phyloP scores from a whole-genome alignment of 2,329 filamentous ascomycete genomes.

The Davidsoniella virescens region DNA sequence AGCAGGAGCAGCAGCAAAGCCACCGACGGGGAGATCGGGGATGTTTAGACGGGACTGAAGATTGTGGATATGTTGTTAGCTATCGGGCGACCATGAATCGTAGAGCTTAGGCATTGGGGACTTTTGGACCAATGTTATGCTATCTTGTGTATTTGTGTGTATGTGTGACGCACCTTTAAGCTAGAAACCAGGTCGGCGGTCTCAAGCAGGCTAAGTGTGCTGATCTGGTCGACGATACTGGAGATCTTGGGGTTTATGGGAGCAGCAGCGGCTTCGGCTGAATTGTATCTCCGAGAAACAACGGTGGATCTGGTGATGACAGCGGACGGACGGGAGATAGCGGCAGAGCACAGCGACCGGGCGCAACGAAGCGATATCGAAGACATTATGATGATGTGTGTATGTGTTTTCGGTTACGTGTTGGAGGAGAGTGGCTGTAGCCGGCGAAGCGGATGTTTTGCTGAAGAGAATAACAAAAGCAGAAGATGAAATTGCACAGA shows the following conservation, averaged over 20 bases:
- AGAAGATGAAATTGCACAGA: neutral
- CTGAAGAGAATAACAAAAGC: neutral
- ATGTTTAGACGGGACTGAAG: slow-evolving; percentile 55
- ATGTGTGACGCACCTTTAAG: slow-evolving; percentile 58
- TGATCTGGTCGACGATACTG: slow-evolving; percentile 95
- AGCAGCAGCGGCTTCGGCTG: slow-evolving; percentile 49
- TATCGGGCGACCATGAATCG: too few species aligned
- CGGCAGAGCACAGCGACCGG: slow-evolving; percentile 25
- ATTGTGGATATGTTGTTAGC: neutral
- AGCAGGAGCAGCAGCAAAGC: slow-evolving; percentile 58
- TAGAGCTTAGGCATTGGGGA: neutral
- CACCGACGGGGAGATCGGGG: slow-evolving; percentile 88
- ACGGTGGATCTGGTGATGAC: slow-evolving; percentile 32
- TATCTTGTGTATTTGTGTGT: neutral
- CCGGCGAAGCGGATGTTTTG: neutral
- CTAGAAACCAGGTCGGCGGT: slow-evolving; percentile 89
- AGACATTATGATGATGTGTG: slow-evolving; percentile 8
- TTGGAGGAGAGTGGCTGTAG: neutral
- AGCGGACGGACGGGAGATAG: slow-evolving; percentile 29
- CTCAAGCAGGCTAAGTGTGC: slow-evolving; percentile 91
- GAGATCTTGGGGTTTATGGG: slow-evolving; percentile 76
- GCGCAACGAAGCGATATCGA: slow-evolving; percentile 12
- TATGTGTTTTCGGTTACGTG: neutral
- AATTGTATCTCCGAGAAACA: slow-evolving; percentile 63
- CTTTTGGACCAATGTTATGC: too few species aligned